These are phyloP conservation scores for Lentinula guzmanii DNA, from an alignment of 768 basidiomycete species.

Conservation along the genomic window DNA sequence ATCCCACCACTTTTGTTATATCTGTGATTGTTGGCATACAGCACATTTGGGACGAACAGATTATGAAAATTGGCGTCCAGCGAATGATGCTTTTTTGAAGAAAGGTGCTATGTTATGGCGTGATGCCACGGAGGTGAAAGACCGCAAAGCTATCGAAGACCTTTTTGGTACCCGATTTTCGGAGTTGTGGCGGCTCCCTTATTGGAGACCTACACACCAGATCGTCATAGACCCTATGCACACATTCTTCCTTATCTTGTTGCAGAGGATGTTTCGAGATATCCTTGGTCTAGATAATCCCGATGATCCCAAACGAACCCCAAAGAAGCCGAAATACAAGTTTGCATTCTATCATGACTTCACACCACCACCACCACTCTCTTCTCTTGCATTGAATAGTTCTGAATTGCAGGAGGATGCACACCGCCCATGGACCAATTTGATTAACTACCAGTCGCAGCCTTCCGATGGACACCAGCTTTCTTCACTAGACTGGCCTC, in stretches of 20 bases:
- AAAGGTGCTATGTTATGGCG: constrained; percentile 14
- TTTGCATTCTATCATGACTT: not conserved
- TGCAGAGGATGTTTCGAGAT: not conserved
- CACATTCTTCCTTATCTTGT: not conserved
- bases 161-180: constrained; percentile 20
- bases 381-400: not conserved
- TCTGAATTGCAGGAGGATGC: not conserved
- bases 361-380: not conserved
- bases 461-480: not conserved
- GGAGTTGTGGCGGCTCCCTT: constrained; percentile 23
- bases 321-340: not conserved
- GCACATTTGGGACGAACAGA: not conserved
- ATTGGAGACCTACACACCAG: constrained; percentile 28
- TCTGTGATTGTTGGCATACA: not conserved
- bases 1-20: not conserved
- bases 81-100: constrained; percentile 8
- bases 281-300: not conserved
- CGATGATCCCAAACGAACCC: not conserved
- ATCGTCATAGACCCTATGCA: constrained; percentile 32
- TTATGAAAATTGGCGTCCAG: constrained; percentile 11
- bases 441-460: not conserved
- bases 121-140: constrained; percentile 11
- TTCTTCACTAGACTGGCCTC: not conserved
- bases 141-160: constrained; percentile 14
- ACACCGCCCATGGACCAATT: not conserved